These are phyloP conservation scores for Stagonosporopsis tanaceti DNA, from an alignment of 2,329 filamentous ascomycete species.

Conservation along the genomic window DNA sequence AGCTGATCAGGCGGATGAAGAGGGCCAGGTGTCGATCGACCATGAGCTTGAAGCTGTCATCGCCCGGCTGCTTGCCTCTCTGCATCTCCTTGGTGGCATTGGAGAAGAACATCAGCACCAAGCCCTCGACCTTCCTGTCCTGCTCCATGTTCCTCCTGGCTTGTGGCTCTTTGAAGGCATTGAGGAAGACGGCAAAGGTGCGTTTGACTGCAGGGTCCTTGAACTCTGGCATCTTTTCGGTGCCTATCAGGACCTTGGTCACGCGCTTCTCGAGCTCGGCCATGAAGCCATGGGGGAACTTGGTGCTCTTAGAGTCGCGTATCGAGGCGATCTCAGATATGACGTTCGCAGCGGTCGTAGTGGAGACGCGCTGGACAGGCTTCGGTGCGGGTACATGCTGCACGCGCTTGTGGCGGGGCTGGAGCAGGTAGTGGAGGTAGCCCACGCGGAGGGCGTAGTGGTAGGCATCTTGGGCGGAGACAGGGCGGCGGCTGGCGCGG, in stretches of 20 bases:
- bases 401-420: conserved; percentile 87
- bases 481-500: conserved; percentile 45
- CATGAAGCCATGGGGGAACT: conserved; percentile 76
- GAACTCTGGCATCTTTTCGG: conserved; percentile 85
- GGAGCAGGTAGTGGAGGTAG: conserved; percentile 90
- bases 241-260: conserved; percentile 80
- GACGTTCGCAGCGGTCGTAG: conserved; percentile 80
- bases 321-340: conserved; percentile 78
- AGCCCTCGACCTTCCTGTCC: conserved; percentile 88
- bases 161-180: conserved; percentile 85
- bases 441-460: conserved; percentile 89
- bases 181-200: conserved; percentile 93
- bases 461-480: conserved; percentile 79
- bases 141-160: conserved; percentile 94
- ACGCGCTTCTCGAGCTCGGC: conserved; percentile 78
- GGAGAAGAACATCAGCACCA: conserved; percentile 96
- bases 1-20: conserved; percentile 85
- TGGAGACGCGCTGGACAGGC: conserved; percentile 72
- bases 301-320: conserved; percentile 72
- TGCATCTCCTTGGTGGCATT: conserved; percentile 90
- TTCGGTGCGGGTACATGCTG: conserved; percentile 77
- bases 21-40: conserved; percentile 94
- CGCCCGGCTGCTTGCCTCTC: conserved; percentile 76
- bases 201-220: conserved; percentile 90
- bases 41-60: conserved; percentile 89